phyloP scores from a whole-genome alignment of 2,329 filamentous ascomycete genomes.

The Xylaria multiplex region DNA sequence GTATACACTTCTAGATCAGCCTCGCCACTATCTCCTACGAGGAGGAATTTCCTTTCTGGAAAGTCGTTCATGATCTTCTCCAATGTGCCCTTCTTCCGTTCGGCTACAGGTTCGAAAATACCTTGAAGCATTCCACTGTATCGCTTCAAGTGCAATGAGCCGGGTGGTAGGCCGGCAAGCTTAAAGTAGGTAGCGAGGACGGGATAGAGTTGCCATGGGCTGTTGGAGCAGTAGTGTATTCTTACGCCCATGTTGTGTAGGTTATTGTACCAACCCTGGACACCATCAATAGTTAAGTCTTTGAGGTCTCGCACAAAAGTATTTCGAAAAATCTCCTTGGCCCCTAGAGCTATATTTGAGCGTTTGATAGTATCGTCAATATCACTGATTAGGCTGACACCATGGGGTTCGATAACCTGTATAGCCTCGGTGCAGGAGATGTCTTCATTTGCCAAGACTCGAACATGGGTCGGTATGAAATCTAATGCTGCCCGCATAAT shows the following conservation, averaged over 20 bases:
- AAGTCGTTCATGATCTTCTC: conserved; percentile 90
- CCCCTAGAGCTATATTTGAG: conserved; percentile 87
- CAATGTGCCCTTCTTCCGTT: conserved; percentile 89
- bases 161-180: conserved; percentile 80
- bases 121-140: conserved; percentile 98
- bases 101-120: conserved; percentile 96
- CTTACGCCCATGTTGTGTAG: conserved; percentile 83
- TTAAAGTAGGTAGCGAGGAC: conserved; percentile 87
- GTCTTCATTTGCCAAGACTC: conserved; percentile 85
- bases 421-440: conserved; percentile 84
- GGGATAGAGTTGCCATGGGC: conserved; percentile 96
- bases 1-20: conserved; percentile 98
- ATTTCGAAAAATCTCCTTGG: conserved; percentile 95
- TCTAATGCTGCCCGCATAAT: conserved; percentile 80
- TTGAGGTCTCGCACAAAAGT: conserved; percentile 88
- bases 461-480: conserved; percentile 89
- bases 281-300: conserved; percentile 85
- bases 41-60: conserved; percentile 85
- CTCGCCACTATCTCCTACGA: conserved; percentile 95
- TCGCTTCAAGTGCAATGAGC: conserved; percentile 94
- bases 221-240: conserved; percentile 99
- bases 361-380: conserved; percentile 98
- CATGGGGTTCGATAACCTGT: conserved; percentile 77
- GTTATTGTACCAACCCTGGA: conserved; percentile 86
- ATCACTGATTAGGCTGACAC: conserved; percentile 94